A percentile compares a stretch with the other conserved stretches of the same genome.
phyloP scores from a whole-genome alignment of 1,284 basidiomycete species.

The Pholiota adiposa region DNA sequence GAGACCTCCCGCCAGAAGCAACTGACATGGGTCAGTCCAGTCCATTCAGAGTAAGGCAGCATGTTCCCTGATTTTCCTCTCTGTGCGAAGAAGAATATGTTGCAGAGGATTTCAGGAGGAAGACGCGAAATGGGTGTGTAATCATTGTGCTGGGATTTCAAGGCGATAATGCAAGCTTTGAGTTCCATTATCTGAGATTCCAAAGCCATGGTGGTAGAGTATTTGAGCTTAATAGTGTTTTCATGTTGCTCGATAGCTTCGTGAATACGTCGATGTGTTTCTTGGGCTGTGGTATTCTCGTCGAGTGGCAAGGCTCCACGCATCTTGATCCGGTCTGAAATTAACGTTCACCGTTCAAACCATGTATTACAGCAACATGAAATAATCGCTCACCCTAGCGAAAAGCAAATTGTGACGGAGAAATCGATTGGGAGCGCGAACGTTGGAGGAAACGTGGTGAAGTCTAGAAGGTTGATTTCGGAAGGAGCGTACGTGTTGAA shows the following conservation, averaged over 20 bases:
- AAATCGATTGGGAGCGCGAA: too few species aligned
- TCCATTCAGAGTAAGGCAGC: conserved; percentile 5
- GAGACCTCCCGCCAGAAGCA: conserved; percentile 13
- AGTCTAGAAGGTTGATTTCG: too few species aligned
- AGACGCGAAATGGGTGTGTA: conserved; percentile 26
- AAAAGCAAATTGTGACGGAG: too few species aligned
- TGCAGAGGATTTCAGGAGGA: conserved; percentile 34
- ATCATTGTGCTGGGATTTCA: conserved; percentile 13
- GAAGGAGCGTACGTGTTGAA: too few species aligned
- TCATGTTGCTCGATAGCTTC: conserved; percentile 17
- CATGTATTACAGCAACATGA: too few species aligned
- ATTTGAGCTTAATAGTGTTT: too few species aligned
- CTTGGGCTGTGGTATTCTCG: neutral
- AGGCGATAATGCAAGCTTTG: conserved; percentile 5
- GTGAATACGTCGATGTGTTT: conserved; percentile 10
- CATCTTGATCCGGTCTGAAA: neutral
- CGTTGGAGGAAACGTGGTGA: too few species aligned
- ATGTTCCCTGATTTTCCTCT: neutral
- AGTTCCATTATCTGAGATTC: too few species aligned
- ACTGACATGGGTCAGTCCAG: conserved; percentile 13
- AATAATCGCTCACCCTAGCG: too few species aligned
- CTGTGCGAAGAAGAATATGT: conserved; percentile 8
- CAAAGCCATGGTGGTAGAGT: too few species aligned
- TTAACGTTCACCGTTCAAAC: too few species aligned
- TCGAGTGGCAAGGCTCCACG: neutral